Percentiles rank a stretch among this genome's conserved stretches.
phyloP scores from a whole-genome alignment of 768 basidiomycete genomes.

The Trametes villosa region DNA sequence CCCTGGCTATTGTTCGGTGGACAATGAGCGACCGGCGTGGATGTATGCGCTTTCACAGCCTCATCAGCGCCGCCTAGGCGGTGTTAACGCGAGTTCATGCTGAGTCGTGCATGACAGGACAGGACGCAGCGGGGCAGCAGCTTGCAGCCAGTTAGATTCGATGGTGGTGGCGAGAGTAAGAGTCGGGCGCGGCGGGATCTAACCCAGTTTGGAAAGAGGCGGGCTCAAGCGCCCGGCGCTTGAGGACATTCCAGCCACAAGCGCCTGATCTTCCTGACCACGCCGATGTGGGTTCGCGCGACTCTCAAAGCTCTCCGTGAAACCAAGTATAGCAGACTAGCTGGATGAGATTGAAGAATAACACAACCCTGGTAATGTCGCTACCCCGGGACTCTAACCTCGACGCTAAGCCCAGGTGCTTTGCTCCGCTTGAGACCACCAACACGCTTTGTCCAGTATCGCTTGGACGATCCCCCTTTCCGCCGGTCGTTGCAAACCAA shows the following conservation, averaged over 20 bases:
- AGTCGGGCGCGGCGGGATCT: neutral
- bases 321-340: too few species aligned
- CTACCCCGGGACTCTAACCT: neutral
- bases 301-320: too few species aligned
- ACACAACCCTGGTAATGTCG: too few species aligned
- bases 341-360: too few species aligned
- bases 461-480: neutral
- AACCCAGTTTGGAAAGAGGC: neutral
- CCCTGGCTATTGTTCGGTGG: constrained; percentile 11
- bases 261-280: neutral
- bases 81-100: neutral
- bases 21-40: constrained; percentile 6
- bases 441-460: neutral
- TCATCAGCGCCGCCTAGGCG: too few species aligned
- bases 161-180: neutral
- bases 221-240: neutral
- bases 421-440: constrained; percentile 1
- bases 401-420: neutral
- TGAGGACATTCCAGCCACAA: neutral
- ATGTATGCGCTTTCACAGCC: too few species aligned
- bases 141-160: neutral
- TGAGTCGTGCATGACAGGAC: neutral
- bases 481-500: neutral
- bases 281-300: too few species aligned
- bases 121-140: neutral